Evolutionary conservation across 331 rosid genomes (phyloP), one percentile per base, ranked within the genome.

Genomic region (Saraca asoca): DNA sequence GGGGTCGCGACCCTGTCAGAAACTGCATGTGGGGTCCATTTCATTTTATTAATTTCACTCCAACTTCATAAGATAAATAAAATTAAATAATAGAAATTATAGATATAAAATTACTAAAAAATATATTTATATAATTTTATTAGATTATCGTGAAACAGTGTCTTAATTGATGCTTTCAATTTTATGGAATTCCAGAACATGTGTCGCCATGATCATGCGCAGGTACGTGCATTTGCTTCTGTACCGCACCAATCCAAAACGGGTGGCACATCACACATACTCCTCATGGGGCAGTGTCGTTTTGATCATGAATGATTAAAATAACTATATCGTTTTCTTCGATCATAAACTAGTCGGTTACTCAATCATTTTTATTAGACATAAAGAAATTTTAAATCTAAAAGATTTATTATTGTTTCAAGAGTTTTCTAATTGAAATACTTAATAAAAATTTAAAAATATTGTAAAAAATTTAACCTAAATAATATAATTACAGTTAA

Each of bases 1-100:
- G 7, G 10, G 38, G 13, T 35, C 18, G 66, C 75, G 63, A 39
- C 39, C 11, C 9, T 78, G 81, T 81, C 79, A 73, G 63, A 48
- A 12, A 35, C 14, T 48, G 46, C 5, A 5, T 24, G 19, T 61
- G 41, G 5, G 10, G 7, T 66, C 10, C 18, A 8, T 29, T 42
- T 13, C 42, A 41, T 49, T 41, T 67, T 15, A 29, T 29, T 24
- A 18, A 16, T 14, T 58, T 38, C 48, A 35, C 29, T 31, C 41
- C 19, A 56, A 13, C 34, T 11, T 1, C 51, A 11, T 45, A 10
- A 5, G 5, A 45, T 45, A 7, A 45, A 45, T 6, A 0, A 45
- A 45, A 45, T 37, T 37, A 37, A 5, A 37, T 37, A 10, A 45
- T 0, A 45, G n/a, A n/a, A n/a, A 0, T 45, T 45, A 45, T 37